Base-by-base conservation (phyloP, 371 early-diverging fungal species). In the Mortierella sp. region DNA sequence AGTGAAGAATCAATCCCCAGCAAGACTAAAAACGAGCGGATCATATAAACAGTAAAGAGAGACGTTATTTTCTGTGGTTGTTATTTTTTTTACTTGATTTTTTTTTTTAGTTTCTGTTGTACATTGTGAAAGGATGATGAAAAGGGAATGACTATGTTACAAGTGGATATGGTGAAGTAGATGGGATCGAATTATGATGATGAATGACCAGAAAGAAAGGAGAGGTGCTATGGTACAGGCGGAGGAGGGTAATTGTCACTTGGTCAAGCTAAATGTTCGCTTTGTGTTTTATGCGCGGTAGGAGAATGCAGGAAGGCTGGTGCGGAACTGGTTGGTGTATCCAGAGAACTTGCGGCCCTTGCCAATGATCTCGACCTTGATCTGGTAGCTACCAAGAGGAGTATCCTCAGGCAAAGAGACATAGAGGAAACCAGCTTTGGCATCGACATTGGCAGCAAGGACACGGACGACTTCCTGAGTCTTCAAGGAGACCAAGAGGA, bases 311-410 rank as follows among this genome's bases (percentile, higher is more conserved):
- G 86, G 82, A 28, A 82, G 60, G 68, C 82, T 81, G n/a, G 82
- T 82, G 45, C n/a, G 34, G 73, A 85, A 85, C 48, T 48, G 54
- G 75, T 79, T 74, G n/a, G 86, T 85, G 60, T 77, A 80, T 5
- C 86, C 86, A 19, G 79, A 73, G 74, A 85, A 85, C 80, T 79
- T 81, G 77, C 86, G 82, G 45, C 86, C 82, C 58, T 82, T 85
- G 75, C 86, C 86, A 48, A 82, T 48, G 72, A 85, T 80, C 82
- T 85, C 86, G 50, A 85, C 75, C 73, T 85, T 85, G 76, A 85
- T 81, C 52, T 42, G 70, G 71, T 85, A 85, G 48, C 13, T 50
- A 28, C 65, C 11, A 6, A 80, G 60, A 21, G 86, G 86, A 10
- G 70, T 75, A 50, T 80, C 82, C 70, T 79, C 82, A n/a, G 86